Evolutionary conservation across 108 stramenopile genomes (phyloP).

Genomic region (Skeletonema costatum): DNA sequence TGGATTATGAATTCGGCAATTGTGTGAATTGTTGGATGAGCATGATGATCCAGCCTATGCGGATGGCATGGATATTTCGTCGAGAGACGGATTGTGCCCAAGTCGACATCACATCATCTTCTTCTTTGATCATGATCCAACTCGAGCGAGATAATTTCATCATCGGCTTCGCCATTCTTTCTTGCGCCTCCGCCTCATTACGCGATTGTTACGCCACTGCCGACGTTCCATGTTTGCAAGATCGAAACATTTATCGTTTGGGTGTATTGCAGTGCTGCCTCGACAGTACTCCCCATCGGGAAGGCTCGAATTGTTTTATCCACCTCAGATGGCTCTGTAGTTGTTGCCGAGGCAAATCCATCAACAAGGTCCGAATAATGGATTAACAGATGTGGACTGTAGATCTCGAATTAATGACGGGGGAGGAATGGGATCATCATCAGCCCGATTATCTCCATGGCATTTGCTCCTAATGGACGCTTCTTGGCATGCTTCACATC

Average conservation of each 20-base stretch:
- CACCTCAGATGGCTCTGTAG: conserved; percentile 80
- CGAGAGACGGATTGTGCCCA: conserved; percentile 31
- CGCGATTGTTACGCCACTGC: conserved; percentile 70
- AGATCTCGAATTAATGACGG: conserved; percentile 57
- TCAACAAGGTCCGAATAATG: conserved; percentile 51
- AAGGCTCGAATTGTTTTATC: conserved; percentile 83
- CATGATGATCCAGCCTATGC: conserved; percentile 74
- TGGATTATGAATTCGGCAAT: conserved; percentile 64
- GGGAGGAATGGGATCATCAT: neutral
- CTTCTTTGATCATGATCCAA: neutral
- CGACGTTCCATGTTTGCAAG: conserved; percentile 67
- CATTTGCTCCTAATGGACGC: conserved; percentile 93
- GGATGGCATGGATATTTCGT: conserved; percentile 52
- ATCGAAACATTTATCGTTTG: conserved; percentile 51
- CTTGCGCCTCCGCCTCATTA: conserved; percentile 60
- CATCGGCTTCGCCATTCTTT: conserved; percentile 5
- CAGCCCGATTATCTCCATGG: conserved; percentile 86
- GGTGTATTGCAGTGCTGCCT: conserved; percentile 72
- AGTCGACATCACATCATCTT: neutral
- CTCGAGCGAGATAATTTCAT: conserved; percentile 6
- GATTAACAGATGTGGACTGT: conserved; percentile 81
- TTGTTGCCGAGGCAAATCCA: conserved; percentile 55
- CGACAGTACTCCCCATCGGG: conserved; percentile 64
- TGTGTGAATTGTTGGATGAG: conserved; percentile 83
- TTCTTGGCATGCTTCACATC: conserved; percentile 94